Evolutionary conservation across 352 stramenopile species (phyloP).

Genomic region (Pythium dissotocum): DNA sequence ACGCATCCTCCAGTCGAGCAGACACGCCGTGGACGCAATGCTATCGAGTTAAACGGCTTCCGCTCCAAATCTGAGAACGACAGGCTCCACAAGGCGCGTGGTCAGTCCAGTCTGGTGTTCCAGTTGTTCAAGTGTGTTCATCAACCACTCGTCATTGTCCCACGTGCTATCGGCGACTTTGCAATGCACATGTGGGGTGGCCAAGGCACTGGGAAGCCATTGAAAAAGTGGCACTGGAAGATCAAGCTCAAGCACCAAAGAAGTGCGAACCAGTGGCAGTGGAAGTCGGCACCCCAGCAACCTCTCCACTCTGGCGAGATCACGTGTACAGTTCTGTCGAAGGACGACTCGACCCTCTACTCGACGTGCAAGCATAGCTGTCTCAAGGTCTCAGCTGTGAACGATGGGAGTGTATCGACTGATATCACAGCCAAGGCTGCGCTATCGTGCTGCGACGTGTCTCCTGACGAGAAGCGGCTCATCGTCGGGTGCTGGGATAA

Average conservation of each 20-base stretch:
- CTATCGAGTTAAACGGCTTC: conserved; percentile 17
- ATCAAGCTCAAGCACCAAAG: conserved; percentile 32
- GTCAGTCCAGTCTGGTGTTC: conserved; percentile 1
- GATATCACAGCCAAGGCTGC: conserved; percentile 38
- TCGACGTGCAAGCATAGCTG: conserved; percentile 72
- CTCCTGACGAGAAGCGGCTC: conserved; percentile 56
- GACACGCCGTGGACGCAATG: conserved; percentile 20
- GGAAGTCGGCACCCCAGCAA: conserved; percentile 44
- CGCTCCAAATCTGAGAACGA: conserved; percentile 41
- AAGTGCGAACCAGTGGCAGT: conserved; percentile 47
- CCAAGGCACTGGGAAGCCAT: conserved; percentile 35
- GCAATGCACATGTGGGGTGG: conserved; percentile 39
- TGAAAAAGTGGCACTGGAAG: conserved; percentile 62
- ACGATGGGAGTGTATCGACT: conserved; percentile 31
- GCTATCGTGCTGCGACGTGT: conserved; percentile 73
- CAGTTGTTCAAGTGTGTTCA: conserved; percentile 50
- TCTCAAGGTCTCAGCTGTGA: conserved; percentile 50
- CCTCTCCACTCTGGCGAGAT: conserved; percentile 62
- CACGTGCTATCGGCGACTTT: conserved; percentile 34
- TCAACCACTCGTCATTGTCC: conserved; percentile 38
- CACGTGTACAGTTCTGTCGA: conserved; percentile 60
- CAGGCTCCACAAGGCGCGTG: not conserved
- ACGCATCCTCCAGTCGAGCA: conserved; percentile 15
- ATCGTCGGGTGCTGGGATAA: conserved; percentile 79
- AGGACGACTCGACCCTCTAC: conserved; percentile 49